Evolutionary conservation across 2,329 filamentous ascomycete species (phyloP).

Genomic region (Dactylellina leptospora): DNA sequence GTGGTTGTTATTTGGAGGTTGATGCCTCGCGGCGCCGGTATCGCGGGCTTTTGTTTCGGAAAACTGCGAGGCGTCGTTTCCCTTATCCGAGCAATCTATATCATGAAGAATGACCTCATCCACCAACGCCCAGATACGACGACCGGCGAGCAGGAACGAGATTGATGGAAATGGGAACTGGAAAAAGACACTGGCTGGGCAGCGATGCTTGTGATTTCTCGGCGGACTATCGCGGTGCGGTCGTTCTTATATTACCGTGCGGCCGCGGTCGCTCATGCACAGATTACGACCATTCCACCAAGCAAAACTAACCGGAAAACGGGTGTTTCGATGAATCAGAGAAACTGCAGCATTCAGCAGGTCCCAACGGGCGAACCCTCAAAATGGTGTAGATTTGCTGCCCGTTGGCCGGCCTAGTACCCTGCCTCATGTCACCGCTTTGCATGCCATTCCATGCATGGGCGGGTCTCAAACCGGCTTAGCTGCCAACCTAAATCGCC

Average conservation of each 20-base stretch:
- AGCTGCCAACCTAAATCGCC: no score
- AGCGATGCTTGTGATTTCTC: constrained; percentile 1
- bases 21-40: background rate
- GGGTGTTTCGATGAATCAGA: constrained; percentile 37
- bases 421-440: constrained; percentile 14
- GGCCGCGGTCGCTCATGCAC: background rate
- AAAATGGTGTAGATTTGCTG: constrained; percentile 34
- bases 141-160: background rate
- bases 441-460: no score
- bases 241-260: constrained; percentile 44
- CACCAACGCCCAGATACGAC: background rate
- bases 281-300: constrained; percentile 3
- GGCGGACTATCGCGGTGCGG: constrained; percentile 2
- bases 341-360: constrained; percentile 26
- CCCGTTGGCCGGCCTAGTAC: constrained; percentile 17
- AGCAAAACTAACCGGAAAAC: constrained; percentile 3
- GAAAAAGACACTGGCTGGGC: background rate
- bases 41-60: constrained; percentile 12
- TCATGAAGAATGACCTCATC: constrained; percentile 34
- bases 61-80: constrained; percentile 23
- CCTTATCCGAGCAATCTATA: constrained; percentile 1
- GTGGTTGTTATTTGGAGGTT: constrained; percentile 5
- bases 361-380: constrained; percentile 35
- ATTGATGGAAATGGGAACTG: background rate
- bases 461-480: no score